A percentile compares a stretch with the other conserved stretches of the same genome.
Conservation (phyloP, 305 asterid species). For the Rubia tinctorum region DNA sequence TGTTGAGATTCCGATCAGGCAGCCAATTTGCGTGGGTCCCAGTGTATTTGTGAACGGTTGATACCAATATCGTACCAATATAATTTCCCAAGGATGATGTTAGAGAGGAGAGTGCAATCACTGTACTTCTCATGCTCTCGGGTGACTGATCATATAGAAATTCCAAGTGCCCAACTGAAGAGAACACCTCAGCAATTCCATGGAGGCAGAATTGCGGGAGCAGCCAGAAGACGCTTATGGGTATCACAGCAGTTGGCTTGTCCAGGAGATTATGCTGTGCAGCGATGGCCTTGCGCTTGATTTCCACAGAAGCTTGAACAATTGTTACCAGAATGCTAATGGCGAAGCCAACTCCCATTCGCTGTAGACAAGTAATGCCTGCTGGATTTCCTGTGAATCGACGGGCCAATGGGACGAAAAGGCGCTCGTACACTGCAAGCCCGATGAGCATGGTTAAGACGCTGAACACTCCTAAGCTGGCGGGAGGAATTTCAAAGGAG, state of each 20-base stretch:
- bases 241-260: constrained; percentile 45
- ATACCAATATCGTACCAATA: constrained; percentile 47
- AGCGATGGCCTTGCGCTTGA: constrained; percentile 55
- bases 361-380: constrained; percentile 61
- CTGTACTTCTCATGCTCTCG: constrained; percentile 80
- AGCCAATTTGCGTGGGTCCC: constrained; percentile 53
- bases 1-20: constrained; percentile 64
- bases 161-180: constrained; percentile 60
- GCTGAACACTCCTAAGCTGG: constrained; percentile 62
- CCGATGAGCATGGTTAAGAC: constrained; percentile 41
- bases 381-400: constrained; percentile 41
- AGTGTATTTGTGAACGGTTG: constrained; percentile 49
- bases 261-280: constrained; percentile 43
- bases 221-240: constrained; percentile 66
- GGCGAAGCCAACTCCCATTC: constrained; percentile 68
- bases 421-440: constrained; percentile 62
- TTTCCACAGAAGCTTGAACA: constrained; percentile 57
- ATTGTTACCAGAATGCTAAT: constrained; percentile 51
- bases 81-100: constrained; percentile 60
- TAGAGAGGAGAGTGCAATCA: constrained; percentile 55
- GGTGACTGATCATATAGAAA: constrained; percentile 76
- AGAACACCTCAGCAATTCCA: constrained; percentile 62
- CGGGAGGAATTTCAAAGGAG: constrained; percentile 65
- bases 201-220: constrained; percentile 64
- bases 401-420: constrained; percentile 57